A percentile compares a stretch with the other conserved stretches of the same genome.
Conservation (phyloP, 2,329 filamentous ascomycete genomes). For the Verticillium tricorpus region DNA sequence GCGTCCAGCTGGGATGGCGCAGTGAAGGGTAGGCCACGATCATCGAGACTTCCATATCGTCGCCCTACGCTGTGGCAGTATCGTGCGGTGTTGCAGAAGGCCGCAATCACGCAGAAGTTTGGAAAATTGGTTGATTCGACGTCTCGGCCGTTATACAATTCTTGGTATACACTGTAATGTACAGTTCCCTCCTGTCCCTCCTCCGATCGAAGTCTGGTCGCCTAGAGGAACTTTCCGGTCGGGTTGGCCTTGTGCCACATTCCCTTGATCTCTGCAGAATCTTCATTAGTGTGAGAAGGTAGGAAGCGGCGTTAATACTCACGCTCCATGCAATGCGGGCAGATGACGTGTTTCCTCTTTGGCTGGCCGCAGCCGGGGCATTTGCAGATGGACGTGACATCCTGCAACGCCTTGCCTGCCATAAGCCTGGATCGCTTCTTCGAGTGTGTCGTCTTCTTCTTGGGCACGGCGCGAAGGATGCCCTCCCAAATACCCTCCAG, state of each 20-base stretch:
- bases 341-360: conserved; percentile 86
- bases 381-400: conserved; percentile 80
- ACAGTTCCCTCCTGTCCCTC: neutral
- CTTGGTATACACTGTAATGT: conserved; percentile 4
- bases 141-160: neutral
- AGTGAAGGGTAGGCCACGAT: too few species aligned
- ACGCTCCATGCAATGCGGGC: conserved; percentile 83
- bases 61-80: neutral
- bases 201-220: neutral
- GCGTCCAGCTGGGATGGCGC: too few species aligned
- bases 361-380: conserved; percentile 84
- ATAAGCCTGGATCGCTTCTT: conserved; percentile 91
- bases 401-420: conserved; percentile 92
- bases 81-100: neutral
- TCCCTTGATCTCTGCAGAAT: conserved; percentile 36
- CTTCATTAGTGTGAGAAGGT: conserved; percentile 11
- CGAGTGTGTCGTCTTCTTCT: conserved; percentile 97
- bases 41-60: too few species aligned
- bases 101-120: neutral
- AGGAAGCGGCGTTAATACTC: conserved; percentile 27
- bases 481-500: conserved; percentile 88
- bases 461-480: conserved; percentile 85
- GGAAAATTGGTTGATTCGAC: neutral
- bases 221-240: conserved; percentile 26
- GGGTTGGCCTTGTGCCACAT: conserved; percentile 37